These are phyloP conservation scores for Acidiella bohemica DNA, from an alignment of 495 filamentous ascomycete species.

Conservation along the genomic window DNA sequence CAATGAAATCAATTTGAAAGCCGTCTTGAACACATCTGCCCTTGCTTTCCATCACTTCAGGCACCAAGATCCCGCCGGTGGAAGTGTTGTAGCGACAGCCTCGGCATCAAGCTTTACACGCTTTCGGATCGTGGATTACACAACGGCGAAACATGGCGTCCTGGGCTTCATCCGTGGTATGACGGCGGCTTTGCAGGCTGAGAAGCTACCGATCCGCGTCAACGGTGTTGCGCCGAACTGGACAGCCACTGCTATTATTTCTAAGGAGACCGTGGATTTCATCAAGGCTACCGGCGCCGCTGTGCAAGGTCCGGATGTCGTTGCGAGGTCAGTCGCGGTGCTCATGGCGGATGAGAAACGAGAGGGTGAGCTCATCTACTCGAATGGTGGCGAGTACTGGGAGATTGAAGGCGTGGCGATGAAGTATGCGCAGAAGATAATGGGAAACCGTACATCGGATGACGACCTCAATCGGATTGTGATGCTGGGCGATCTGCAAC, in stretches of 20 bases:
- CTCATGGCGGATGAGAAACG: constrained; percentile 21
- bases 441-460: no score
- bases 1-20: constrained; percentile 25
- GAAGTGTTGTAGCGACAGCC: constrained; percentile 23
- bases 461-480: no score
- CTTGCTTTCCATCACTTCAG: constrained; percentile 25
- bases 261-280: not conserved
- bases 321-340: constrained; percentile 19
- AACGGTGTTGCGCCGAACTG: constrained; percentile 23
- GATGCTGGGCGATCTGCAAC: no score
- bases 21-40: constrained; percentile 23
- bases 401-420: no score
- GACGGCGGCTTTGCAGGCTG: constrained; percentile 12
- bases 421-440: no score
- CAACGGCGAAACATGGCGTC: constrained; percentile 22
- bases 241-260: constrained; percentile 22
- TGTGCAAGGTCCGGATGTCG: constrained; percentile 19
- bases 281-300: not conserved
- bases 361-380: constrained; percentile 23
- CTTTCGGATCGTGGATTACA: constrained; percentile 20
- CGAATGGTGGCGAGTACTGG: constrained; percentile 12
- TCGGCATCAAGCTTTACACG: constrained; percentile 19
- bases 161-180: constrained; percentile 21
- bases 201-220: constrained; percentile 21
- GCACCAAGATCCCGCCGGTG: constrained; percentile 8